Base-by-base conservation (phyloP, 495 filamentous ascomycete species). In the Trichoderma virens region DNA sequence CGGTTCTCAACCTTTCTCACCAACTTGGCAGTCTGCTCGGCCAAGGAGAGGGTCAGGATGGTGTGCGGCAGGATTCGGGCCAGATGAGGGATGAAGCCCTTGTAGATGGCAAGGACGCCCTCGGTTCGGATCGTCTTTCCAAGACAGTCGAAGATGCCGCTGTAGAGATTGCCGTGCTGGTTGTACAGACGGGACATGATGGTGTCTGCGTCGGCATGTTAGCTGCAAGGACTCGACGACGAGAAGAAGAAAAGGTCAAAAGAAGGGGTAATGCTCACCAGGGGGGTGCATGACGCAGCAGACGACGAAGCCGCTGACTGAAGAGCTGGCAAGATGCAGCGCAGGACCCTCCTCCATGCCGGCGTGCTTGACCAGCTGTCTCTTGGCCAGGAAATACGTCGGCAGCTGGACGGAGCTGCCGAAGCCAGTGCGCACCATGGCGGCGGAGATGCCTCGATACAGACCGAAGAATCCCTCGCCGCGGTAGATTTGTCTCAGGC, bases 111-210 rank as follows among this genome's bases (percentile, higher is more conserved):
- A 32, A 98, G 73, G 30, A 96, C 67, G 27, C 94, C 94, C 73
- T 99, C 94, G 0, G 91, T 96, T 71, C 85, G 85, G 68, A 99
- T 82, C 0, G 94, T 99, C 79, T 96, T 92, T 70, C 81, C 85
- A 51, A 97, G 74, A 74, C 94, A 99, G 76, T 99, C 94, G 65
- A 94, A 91, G 0, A 92, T 90, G 63, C 92, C 88, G 67, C 83
- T 87, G 78, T 99, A 99, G 5, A 98, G 85, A 72, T 97, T 96
- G 32, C 94, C 94, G 62, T 92, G 93, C 76, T 99, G 94, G 79
- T 99, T 99, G 78, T 99, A 99, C 83, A 99, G 89, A 38, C 94
- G 88, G 61, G 89, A 92, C 94, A 99, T 99, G 76, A 99, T 91
- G 9, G 95, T 98, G 73, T 99, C 94, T 92, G 65, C 7, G 2